Conservation (phyloP, 768 basidiomycete species). For the Tremella fuciformis region DNA sequence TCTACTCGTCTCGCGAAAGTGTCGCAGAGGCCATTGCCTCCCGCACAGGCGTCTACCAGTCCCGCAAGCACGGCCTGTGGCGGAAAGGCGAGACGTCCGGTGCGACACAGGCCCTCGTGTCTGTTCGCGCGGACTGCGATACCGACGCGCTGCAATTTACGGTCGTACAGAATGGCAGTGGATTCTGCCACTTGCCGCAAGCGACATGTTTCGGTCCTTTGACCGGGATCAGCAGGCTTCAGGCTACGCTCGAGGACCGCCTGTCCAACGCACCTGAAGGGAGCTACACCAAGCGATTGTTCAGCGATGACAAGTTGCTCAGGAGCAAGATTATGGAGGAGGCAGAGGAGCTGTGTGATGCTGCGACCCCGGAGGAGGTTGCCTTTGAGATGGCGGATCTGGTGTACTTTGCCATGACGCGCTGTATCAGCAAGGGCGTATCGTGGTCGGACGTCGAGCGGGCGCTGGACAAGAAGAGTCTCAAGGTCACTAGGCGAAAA, state of each 20-base stretch:
- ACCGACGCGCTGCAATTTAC: slow-evolving; percentile 85
- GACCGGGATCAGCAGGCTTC: slow-evolving; percentile 75
- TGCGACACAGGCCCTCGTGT: slow-evolving; percentile 79
- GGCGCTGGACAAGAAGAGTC: slow-evolving; percentile 78
- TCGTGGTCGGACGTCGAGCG: slow-evolving; percentile 75
- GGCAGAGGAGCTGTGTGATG: slow-evolving; percentile 87
- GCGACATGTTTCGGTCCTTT: slow-evolving; percentile 83
- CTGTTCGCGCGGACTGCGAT: slow-evolving; percentile 86
- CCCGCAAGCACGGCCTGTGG: slow-evolving; percentile 93
- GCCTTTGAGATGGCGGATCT: slow-evolving; percentile 96
- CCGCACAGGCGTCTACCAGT: slow-evolving; percentile 92
- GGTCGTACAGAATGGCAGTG: slow-evolving; percentile 78
- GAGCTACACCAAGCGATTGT: slow-evolving; percentile 85
- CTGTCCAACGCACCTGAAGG: slow-evolving; percentile 75
- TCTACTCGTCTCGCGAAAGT: slow-evolving; percentile 87
- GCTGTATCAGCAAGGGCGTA: slow-evolving; percentile 80
- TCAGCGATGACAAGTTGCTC: slow-evolving; percentile 75
- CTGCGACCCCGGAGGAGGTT: slow-evolving; percentile 69
- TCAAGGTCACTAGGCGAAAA: slow-evolving; percentile 76
- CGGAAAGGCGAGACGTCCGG: slow-evolving; percentile 95
- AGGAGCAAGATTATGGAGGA: slow-evolving; percentile 96
- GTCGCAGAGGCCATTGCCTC: slow-evolving; percentile 80
- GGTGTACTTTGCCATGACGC: slow-evolving; percentile 83
- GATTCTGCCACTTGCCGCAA: slow-evolving; percentile 89
- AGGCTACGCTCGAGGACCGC: slow-evolving; percentile 71